Percentiles rank a stretch among this genome's conserved stretches.
Evolutionary conservation across 1,284 basidiomycete genomes (phyloP).

Genomic region (Leucoagaricus sp.): DNA sequence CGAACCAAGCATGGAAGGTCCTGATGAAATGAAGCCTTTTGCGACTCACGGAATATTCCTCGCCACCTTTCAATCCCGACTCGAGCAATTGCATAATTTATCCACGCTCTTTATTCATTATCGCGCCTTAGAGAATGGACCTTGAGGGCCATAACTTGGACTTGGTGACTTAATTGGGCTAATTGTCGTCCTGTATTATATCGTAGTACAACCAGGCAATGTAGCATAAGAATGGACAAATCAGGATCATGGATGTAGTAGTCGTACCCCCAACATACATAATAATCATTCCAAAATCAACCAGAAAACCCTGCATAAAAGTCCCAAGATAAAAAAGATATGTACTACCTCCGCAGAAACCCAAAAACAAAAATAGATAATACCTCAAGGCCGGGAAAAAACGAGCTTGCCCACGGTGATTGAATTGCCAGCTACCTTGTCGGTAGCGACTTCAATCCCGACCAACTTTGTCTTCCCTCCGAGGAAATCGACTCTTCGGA

Average conservation of each 20-base stretch:
- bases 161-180: too few species aligned
- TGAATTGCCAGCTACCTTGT: constrained; percentile 2
- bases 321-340: neutral
- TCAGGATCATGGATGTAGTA: neutral
- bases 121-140: too few species aligned
- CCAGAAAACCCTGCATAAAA: neutral
- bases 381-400: constrained; percentile 12
- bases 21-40: too few species aligned
- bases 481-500: constrained; percentile 66
- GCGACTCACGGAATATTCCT: too few species aligned
- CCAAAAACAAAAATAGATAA: neutral
- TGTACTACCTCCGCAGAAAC: neutral
- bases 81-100: too few species aligned
- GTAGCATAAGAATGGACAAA: neutral
- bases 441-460: constrained; percentile 47
- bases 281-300: neutral
- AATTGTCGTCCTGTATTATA: too few species aligned
- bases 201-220: neutral
- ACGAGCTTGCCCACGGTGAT: constrained; percentile 10
- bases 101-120: too few species aligned
- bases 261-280: neutral
- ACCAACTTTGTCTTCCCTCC: constrained; percentile 60
- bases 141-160: too few species aligned
- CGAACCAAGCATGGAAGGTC: too few species aligned
- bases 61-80: too few species aligned